A percentile compares a stretch with the other conserved stretches of the same genome.
Conservation (phyloP, 1,284 basidiomycete species). For the Melampsora larici-populina region DNA sequence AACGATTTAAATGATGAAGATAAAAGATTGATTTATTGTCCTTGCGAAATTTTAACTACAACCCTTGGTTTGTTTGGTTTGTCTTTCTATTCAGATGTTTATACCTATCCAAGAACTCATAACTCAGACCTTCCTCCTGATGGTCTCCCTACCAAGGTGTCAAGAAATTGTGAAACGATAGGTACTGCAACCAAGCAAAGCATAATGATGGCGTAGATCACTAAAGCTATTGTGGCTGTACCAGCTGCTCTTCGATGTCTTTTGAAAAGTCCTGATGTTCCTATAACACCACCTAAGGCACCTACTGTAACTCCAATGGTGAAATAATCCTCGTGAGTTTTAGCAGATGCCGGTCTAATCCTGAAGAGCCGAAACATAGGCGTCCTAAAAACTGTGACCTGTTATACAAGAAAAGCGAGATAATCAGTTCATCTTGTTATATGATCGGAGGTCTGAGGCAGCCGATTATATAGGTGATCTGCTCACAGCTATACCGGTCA, state of each 20-base stretch:
- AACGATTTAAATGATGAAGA: too few species aligned
- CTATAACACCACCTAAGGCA: slow-evolving; percentile 12
- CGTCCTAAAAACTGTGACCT: slow-evolving; percentile 1
- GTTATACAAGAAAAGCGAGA: background rate
- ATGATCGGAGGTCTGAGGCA: too few species aligned
- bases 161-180: background rate
- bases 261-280: slow-evolving; percentile 18
- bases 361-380: slow-evolving; percentile 4
- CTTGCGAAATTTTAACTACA: too few species aligned
- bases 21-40: too few species aligned
- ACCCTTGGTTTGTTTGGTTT: too few species aligned
- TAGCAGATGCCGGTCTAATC: background rate
- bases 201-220: slow-evolving; percentile 11
- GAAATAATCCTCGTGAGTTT: slow-evolving; percentile 26
- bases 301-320: slow-evolving; percentile 19
- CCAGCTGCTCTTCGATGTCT: slow-evolving; percentile 16
- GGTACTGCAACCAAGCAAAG: background rate
- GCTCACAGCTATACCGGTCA: slow-evolving; percentile 12
- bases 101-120: too few species aligned
- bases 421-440: background rate
- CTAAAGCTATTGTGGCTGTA: slow-evolving; percentile 15
- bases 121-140: too few species aligned
- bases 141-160: background rate
- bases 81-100: too few species aligned
- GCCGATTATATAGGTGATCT: too few species aligned